Conservation (phyloP, 345 rosid genomes). For the Syzygium grande region DNA sequence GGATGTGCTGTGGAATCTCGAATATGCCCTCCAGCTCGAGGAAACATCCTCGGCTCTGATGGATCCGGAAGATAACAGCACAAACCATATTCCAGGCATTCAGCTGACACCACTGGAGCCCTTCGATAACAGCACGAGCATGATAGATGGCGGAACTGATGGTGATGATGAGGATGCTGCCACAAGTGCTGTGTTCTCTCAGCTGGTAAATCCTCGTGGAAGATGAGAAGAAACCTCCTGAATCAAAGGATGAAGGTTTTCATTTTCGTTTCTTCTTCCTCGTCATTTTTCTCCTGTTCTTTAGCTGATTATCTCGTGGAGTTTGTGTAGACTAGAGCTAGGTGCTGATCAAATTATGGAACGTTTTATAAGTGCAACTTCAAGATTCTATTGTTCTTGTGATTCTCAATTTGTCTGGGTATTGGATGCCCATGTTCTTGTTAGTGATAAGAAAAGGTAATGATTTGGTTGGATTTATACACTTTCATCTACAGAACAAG, state of each 20-base stretch:
- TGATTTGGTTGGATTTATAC: not conserved
- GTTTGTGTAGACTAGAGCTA: not conserved
- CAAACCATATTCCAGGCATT: conserved; percentile 85
- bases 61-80: conserved; percentile 97
- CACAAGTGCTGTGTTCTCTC: conserved; percentile 92
- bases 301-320: not conserved
- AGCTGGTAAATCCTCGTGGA: conserved; percentile 97
- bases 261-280: not conserved
- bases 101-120: conserved; percentile 78
- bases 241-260: conserved; percentile 2
- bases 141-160: conserved; percentile 55
- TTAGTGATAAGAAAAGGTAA: not conserved
- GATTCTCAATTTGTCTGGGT: not conserved
- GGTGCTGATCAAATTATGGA: not conserved
- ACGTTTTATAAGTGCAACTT: not conserved
- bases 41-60: conserved; percentile 78
- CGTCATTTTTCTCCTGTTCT: not conserved
- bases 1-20: conserved; percentile 96
- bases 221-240: conserved; percentile 31
- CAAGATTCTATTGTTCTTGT: not conserved
- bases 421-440: not conserved
- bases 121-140: conserved; percentile 82
- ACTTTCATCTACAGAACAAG: not conserved
- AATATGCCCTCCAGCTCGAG: conserved; percentile 89
- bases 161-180: conserved; percentile 85